Conservation (phyloP, 1,284 basidiomycete genomes). For the Tylopilus sp. region DNA sequence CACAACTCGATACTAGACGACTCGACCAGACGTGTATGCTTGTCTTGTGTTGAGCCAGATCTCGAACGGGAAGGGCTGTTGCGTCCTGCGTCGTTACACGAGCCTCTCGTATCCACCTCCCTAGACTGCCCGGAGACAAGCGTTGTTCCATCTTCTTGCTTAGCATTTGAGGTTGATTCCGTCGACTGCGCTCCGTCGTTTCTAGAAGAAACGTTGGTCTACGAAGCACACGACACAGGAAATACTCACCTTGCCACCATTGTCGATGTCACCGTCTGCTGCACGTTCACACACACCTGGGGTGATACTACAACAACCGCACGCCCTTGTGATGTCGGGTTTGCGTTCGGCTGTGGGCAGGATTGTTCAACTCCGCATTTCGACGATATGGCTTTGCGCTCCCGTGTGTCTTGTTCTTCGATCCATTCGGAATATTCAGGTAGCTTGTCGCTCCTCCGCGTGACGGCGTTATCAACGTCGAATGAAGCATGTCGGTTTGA, state of each 20-base stretch:
- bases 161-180: not conserved
- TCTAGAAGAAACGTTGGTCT: slow-evolving; percentile 5
- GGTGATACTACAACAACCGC: not conserved
- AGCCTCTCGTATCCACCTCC: not conserved
- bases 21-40: not conserved
- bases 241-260: not conserved
- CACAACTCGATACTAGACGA: not conserved
- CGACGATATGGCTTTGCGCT: not conserved
- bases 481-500: not conserved
- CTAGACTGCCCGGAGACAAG: not conserved
- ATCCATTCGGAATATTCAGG: not conserved
- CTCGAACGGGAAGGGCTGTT: not conserved
- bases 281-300: not conserved
- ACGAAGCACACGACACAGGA: not conserved
- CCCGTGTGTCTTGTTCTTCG: not conserved
- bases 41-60: not conserved
- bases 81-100: not conserved
- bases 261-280: not conserved
- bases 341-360: not conserved
- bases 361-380: not conserved
- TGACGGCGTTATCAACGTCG: not conserved
- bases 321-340: not conserved
- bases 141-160: not conserved
- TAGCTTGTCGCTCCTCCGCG: not conserved
- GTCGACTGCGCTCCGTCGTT: not conserved